Base-by-base conservation (phyloP, 176 grass and related monocot species). In the Carex kokanica region DNA sequence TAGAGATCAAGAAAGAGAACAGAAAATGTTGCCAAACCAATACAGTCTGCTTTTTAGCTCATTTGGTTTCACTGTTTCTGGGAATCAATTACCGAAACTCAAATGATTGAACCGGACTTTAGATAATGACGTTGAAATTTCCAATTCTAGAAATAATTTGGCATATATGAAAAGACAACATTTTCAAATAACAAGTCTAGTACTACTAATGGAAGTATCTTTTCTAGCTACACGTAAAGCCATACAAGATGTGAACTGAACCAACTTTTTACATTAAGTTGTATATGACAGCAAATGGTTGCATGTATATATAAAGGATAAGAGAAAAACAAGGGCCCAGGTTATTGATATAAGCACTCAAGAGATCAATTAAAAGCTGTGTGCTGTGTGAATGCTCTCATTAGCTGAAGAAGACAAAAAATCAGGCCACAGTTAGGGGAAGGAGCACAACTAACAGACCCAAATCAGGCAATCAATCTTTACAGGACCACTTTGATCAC, bases 401-500 rank as follows among this genome's bases (percentile, higher is more conserved):
- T 78, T 55, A 78, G 51, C 16, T 17, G 5, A 56, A 56, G 25
- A 56, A 6, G 25, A 56, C 73, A 56, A 55, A 56, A 78, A 78
- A 55, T 31, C 25, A 17, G 15, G 15, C 5, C 21, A 78, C 59
- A 68, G 47, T 82, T 82, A 68, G 32, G 25, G 60, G 31, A 14
- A 65, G 60, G 60, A 25, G 21, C 60, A 82, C 59, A 82, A 16
- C 54, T 38, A 82, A 64, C 45, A 10, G 20, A 66, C 2, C 61
- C 60, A 82, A 64, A 82, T 67, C 80, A 54, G 80, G 60, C 9
- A 52, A 63, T 55, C n/a, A 52, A 67, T 66, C 36, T 66, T n/a
- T 82, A 10, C 60, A 82, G 56, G 40, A 82, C 60, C 60, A 74
- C 60, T 67, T 45, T 82, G 62, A 53, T 82, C 80, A 53, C 80